phyloP scores from a whole-genome alignment of 208 protist species.

The Leishmania mexicana region DNA sequence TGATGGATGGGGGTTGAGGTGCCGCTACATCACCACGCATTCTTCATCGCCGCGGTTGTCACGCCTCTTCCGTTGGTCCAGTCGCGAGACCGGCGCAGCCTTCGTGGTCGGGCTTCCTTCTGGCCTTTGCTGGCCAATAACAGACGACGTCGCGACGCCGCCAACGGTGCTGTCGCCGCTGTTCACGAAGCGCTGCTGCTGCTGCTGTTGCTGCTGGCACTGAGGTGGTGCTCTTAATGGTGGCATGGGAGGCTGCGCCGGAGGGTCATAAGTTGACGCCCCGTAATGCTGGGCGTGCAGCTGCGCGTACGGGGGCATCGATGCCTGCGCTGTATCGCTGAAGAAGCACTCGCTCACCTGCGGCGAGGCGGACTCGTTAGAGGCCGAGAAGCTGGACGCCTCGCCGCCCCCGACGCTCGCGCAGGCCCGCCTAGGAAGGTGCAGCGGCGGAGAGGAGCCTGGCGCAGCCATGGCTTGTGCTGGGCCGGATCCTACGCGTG shows the following conservation, averaged over 20 bases:
- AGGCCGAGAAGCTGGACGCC: neutral
- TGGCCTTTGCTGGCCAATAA: neutral
- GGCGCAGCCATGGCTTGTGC: neutral
- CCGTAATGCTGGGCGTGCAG: neutral
- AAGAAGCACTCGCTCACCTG: constrained; percentile 6
- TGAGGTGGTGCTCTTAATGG: neutral
- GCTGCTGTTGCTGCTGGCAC: neutral
- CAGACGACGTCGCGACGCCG: neutral
- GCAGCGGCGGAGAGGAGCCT: neutral
- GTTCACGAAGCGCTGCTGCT: constrained; percentile 16
- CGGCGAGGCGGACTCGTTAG: neutral
- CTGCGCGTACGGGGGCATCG: neutral
- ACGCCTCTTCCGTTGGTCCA: constrained; percentile 7
- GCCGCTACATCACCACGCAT: constrained; percentile 14
- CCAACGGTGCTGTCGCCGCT: constrained; percentile 4
- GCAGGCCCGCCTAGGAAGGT: neutral
- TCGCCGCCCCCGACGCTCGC: neutral
- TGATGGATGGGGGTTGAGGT: neutral
- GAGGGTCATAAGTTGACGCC: neutral
- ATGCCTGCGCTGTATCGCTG: neutral
- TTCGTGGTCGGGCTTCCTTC: neutral
- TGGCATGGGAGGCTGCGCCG: neutral
- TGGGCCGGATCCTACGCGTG: neutral
- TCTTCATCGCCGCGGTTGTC: constrained; percentile 14
- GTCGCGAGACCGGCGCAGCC: neutral